Base-by-base conservation (phyloP, 768 basidiomycete species). In the Tubosaeta sp. region DNA sequence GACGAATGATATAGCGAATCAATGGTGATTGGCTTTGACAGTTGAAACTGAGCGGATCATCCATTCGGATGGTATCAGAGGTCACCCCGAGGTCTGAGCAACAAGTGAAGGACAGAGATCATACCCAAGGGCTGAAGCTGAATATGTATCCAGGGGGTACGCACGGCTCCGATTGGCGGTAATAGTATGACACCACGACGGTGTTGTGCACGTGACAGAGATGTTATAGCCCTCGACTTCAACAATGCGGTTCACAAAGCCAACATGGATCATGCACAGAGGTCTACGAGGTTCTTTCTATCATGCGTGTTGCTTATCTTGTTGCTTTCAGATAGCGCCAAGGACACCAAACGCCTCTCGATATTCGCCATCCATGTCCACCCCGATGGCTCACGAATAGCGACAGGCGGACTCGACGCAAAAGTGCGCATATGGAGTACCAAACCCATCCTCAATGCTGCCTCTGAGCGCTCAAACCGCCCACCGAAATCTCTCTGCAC, bases 341-440 rank as follows among this genome's bases (percentile, higher is more conserved):
- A 84, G 52, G 67, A 65, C 39, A 62, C 69, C 46, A 92, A 91
- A 59, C 79, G 83, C 39, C 74, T 87, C 19, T 86, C 91, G 19
- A 94, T 98, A 59, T 97, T 93, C 75, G 89, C 91, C 8, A 81
- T 95, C 18, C 87, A 92, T 59, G 91, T 96, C 10, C 94, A 97
- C 61, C 95, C 95, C 0, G 95, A 99, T 62, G 90, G 90, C 55
- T 93, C 91, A 18, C 82, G 95, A 16, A 87, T 99, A 59, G 95
- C 96, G n/a, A 99, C 95, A 1, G 96, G 94, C 25, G 94, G 94
- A 2, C 77, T 99, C 48, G 95, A 99, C 68, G 87, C 91, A 35
- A 94, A 94, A 74, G 84, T 99, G 54, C 87, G 93, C 44, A 91
- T 99, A 70, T 99, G 95, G 95, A 90, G 89, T 54, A 98, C 96